Percentiles rank a stretch among this genome's conserved stretches.
Evolutionary conservation across 192 early-diverging fungal species (phyloP).

Genomic region (Lobosporangium transversale): DNA sequence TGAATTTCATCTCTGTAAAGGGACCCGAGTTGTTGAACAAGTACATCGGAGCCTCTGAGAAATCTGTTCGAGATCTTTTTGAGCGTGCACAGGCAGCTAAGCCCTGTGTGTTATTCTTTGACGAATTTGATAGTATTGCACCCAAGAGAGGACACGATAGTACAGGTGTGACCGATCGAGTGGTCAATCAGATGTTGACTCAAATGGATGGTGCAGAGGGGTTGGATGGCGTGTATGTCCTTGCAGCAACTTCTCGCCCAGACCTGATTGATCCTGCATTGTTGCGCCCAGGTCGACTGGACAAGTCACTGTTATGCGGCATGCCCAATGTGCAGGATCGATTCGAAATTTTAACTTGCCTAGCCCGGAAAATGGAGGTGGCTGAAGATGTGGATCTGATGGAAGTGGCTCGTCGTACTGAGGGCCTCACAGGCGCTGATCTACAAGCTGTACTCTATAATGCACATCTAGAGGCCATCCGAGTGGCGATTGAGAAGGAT

Average conservation of each 20-base stretch:
- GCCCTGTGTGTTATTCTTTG: conserved; percentile 97
- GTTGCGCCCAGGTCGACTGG: conserved; percentile 82
- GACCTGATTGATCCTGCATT: conserved; percentile 87
- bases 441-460: conserved; percentile 94
- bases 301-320: conserved; percentile 86
- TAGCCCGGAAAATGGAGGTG: conserved; percentile 78
- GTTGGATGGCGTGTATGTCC: conserved; percentile 93
- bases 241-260: conserved; percentile 93
- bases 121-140: conserved; percentile 98
- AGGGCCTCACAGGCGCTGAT: conserved; percentile 91
- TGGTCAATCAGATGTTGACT: conserved; percentile 98
- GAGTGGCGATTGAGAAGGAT: conserved; percentile 68
- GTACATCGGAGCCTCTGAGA: conserved; percentile 98
- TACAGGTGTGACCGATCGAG: conserved; percentile 97
- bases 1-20: conserved; percentile 97
- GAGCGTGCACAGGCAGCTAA: conserved; percentile 91
- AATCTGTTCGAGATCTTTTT: conserved; percentile 93
- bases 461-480: conserved; percentile 90
- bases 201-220: conserved; percentile 99
- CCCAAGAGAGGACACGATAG: conserved; percentile 97
- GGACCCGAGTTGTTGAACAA: conserved; percentile 98
- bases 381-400: conserved; percentile 70
- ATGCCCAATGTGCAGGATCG: conserved; percentile 84
- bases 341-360: conserved; percentile 80
- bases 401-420: conserved; percentile 69